Conservation (phyloP, 2,329 filamentous ascomycete species). For the Fusarium succisae region DNA sequence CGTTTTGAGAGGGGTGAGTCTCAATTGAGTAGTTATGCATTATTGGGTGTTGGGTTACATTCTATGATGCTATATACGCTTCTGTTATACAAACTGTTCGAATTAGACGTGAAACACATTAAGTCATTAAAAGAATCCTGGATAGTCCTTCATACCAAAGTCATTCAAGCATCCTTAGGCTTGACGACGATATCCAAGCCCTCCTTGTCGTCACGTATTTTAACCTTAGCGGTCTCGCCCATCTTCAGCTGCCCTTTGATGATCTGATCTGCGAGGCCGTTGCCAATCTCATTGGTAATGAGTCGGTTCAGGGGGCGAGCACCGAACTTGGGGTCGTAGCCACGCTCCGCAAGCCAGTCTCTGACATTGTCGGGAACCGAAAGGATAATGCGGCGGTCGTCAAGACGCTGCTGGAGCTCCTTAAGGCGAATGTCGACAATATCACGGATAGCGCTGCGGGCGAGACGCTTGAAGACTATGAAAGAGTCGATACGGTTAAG, state of each 20-base stretch:
- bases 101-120: conserved; percentile 36
- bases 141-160: neutral
- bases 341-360: conserved; percentile 86
- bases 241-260: conserved; percentile 83
- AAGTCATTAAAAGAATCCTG: conserved; percentile 28
- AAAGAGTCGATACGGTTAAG: conserved; percentile 97
- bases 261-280: conserved; percentile 88
- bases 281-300: conserved; percentile 89
- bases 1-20: neutral
- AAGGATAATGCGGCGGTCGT: conserved; percentile 85
- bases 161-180: conserved; percentile 27
- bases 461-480: conserved; percentile 92
- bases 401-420: conserved; percentile 83
- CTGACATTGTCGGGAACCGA: conserved; percentile 76
- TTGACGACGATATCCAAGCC: conserved; percentile 61
- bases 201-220: conserved; percentile 69
- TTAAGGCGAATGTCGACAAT: conserved; percentile 92
- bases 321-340: conserved; percentile 92
- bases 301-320: conserved; percentile 90
- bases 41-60: conserved; percentile 12
- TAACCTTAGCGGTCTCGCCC: conserved; percentile 78
- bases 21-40: conserved; percentile 14
- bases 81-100: conserved; percentile 14
- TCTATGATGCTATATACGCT: conserved; percentile 11
- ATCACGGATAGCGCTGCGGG: conserved; percentile 79